Evolutionary conservation across 805 yeast species (phyloP).

Genomic region (Metschnikowia kunwiensis): DNA sequence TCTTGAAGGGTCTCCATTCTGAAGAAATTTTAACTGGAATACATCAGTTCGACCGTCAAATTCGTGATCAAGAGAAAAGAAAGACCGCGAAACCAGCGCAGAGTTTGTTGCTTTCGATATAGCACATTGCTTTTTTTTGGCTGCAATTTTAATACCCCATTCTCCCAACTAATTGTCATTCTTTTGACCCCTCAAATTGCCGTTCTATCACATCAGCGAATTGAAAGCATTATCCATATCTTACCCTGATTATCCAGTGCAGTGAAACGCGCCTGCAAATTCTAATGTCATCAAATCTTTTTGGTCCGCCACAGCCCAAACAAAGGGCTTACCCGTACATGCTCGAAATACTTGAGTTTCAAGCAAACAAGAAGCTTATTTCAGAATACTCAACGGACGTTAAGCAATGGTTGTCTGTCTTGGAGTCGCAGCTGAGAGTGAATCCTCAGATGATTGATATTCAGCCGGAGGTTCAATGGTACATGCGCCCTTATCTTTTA

Average conservation of each 20-base stretch:
- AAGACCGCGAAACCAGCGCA: no score
- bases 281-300: constrained; percentile 13
- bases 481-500: constrained; percentile 44
- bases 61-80: no score
- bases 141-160: not conserved
- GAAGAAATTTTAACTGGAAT: no score
- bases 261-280: constrained; percentile 1
- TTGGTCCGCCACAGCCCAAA: constrained; percentile 27
- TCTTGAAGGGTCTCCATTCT: no score
- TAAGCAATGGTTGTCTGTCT: constrained; percentile 33
- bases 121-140: no score
- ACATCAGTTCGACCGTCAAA: no score
- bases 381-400: constrained; percentile 44
- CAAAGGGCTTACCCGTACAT: constrained; percentile 38
- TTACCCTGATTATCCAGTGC: no score
- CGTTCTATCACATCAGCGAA: not conserved
- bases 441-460: constrained; percentile 51
- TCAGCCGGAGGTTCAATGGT: constrained; percentile 48
- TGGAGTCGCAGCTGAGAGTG: constrained; percentile 42
- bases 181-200: not conserved
- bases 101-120: no score
- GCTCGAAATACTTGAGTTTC: constrained; percentile 48
- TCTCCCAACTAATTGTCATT: not conserved
- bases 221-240: no score
- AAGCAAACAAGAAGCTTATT: constrained; percentile 40